These are phyloP conservation scores for Cystobasidium ongulense DNA, from an alignment of 768 basidiomycete species.

Conservation along the genomic window DNA sequence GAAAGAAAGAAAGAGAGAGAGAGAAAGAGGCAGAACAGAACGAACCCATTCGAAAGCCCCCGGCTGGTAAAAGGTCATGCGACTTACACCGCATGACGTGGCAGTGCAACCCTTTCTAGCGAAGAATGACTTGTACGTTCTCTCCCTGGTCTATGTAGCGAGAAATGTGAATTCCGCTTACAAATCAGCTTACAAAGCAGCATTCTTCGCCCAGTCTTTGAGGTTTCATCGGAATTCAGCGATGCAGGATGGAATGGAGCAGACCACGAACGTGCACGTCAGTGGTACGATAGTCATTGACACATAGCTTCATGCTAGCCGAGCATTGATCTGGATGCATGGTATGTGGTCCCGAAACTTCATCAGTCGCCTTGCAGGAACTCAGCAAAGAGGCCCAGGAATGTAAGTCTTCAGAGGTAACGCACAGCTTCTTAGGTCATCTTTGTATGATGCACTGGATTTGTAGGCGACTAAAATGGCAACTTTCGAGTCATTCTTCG, in stretches of 20 bases:
- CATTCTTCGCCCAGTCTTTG: not conserved
- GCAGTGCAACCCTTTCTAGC: not conserved
- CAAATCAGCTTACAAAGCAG: not conserved
- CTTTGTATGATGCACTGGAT: too few species aligned
- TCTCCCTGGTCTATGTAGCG: not conserved
- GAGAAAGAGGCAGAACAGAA: not conserved
- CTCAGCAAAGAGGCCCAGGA: too few species aligned
- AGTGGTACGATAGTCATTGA: not conserved
- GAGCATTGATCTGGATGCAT: too few species aligned
- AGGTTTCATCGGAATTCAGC: too few species aligned
- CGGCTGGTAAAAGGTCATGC: not conserved
- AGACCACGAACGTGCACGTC: not conserved
- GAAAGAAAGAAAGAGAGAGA: not conserved
- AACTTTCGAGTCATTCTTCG: too few species aligned
- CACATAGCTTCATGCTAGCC: too few species aligned
- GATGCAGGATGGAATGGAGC: not conserved
- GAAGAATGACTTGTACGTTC: not conserved
- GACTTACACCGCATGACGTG: not conserved
- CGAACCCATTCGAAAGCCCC: not conserved
- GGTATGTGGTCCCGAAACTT: too few species aligned
- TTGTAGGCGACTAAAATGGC: too few species aligned
- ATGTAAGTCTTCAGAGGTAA: too few species aligned
- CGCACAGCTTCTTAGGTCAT: too few species aligned
- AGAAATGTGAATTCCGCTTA: too few species aligned
- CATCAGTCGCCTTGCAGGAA: too few species aligned